These are phyloP conservation scores for Bertia moriformis DNA, from an alignment of 2,329 filamentous ascomycete species.

Conservation along the genomic window DNA sequence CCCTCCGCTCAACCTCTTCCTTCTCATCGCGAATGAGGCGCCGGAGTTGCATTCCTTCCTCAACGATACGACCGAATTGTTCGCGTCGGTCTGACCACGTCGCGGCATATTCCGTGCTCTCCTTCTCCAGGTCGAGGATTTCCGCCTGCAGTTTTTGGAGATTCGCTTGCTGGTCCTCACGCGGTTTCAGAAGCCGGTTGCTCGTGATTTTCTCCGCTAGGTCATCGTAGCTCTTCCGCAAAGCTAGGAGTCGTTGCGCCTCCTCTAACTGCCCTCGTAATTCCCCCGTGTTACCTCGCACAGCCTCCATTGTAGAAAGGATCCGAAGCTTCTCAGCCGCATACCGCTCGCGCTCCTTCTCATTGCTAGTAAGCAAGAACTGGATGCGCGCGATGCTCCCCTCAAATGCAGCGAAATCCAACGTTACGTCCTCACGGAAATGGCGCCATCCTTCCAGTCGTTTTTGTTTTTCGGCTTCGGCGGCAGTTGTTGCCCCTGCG, in stretches of 20 bases:
- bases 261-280: conserved; percentile 64
- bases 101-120: conserved; percentile 65
- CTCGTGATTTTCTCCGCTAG: conserved; percentile 74
- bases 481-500: conserved; percentile 14
- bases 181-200: conserved; percentile 63
- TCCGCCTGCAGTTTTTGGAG: conserved; percentile 75
- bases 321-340: conserved; percentile 68
- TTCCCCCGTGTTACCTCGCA: conserved; percentile 59
- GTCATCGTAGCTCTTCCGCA: conserved; percentile 76
- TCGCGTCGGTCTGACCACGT: conserved; percentile 76
- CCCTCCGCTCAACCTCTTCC: conserved; percentile 77
- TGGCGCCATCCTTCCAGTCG: conserved; percentile 28
- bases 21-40: conserved; percentile 86
- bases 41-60: conserved; percentile 76
- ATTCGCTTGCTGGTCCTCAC: conserved; percentile 69
- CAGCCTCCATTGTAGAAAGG: conserved; percentile 60
- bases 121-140: conserved; percentile 72
- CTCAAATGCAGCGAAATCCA: conserved; percentile 82
- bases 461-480: conserved; percentile 20
- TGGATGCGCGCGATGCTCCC: conserved; percentile 77
- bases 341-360: conserved; percentile 70
- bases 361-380: conserved; percentile 71
- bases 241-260: conserved; percentile 59
- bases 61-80: conserved; percentile 78
- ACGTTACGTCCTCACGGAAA: conserved; percentile 69